phyloP scores from a whole-genome alignment of 1,139 yeast species.

The Lodderomyces theae region DNA sequence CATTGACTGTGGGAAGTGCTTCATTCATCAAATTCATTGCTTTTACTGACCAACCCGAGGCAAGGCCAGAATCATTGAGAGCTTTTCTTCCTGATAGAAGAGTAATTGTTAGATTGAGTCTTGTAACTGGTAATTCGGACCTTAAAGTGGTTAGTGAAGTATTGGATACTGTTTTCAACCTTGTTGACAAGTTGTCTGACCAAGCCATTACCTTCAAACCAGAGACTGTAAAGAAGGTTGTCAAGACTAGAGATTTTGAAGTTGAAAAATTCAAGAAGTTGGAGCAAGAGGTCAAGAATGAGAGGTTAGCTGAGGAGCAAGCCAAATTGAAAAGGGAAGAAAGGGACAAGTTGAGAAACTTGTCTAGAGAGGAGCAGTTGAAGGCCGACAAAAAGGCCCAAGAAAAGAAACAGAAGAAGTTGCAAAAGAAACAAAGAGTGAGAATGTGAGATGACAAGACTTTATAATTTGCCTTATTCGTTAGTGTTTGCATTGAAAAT shows the following conservation, averaged over 20 bases:
- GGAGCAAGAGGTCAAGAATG: slow-evolving; percentile 61
- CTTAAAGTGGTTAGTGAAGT: slow-evolving; percentile 47
- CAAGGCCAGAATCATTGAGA: slow-evolving; percentile 56
- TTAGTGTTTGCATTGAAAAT: not conserved
- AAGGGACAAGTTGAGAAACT: slow-evolving; percentile 51
- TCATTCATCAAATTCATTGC: slow-evolving; percentile 63
- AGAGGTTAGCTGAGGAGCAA: slow-evolving; percentile 65
- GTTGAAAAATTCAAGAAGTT: slow-evolving; percentile 55
- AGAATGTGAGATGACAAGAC: slow-evolving; percentile 31
- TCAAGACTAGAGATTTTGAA: slow-evolving; percentile 72
- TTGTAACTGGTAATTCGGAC: slow-evolving; percentile 47
- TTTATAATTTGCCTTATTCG: too few species aligned
- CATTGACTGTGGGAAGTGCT: slow-evolving; percentile 52
- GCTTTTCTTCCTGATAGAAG: slow-evolving; percentile 57
- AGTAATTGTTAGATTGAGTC: slow-evolving; percentile 48
- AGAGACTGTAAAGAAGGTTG: slow-evolving; percentile 74
- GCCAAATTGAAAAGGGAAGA: slow-evolving; percentile 67
- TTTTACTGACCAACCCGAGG: slow-evolving; percentile 76
- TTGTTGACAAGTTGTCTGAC: slow-evolving; percentile 52
- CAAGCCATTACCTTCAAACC: slow-evolving; percentile 51
- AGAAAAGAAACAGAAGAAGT: slow-evolving; percentile 43
- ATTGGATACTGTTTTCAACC: slow-evolving; percentile 49
- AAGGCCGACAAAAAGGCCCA: slow-evolving; percentile 67
- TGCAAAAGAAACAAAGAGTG: slow-evolving; percentile 40
- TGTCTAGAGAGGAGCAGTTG: slow-evolving; percentile 71